These are phyloP conservation scores for Oidium heveae DNA, from an alignment of 2,329 filamentous ascomycete species.

Conservation along the genomic window DNA sequence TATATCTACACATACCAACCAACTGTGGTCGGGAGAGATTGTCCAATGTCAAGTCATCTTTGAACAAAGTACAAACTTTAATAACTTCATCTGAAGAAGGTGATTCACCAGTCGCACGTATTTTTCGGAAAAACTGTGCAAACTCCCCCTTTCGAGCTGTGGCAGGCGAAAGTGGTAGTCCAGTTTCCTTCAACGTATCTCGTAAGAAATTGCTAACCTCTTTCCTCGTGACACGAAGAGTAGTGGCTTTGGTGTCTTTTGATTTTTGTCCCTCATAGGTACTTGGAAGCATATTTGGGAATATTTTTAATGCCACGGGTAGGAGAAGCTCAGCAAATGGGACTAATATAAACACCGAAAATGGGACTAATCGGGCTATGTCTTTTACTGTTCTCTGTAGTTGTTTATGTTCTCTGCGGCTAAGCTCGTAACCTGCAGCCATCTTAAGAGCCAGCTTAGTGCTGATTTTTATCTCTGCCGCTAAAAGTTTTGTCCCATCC, in stretches of 20 bases:
- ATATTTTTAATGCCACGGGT: constrained; percentile 74
- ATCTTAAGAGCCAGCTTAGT: constrained; percentile 82
- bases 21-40: constrained; percentile 88
- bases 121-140: constrained; percentile 87
- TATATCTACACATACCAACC: constrained; percentile 93
- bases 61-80: constrained; percentile 97
- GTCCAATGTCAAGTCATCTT: constrained; percentile 89
- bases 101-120: constrained; percentile 70
- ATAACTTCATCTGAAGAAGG: constrained; percentile 81
- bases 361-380: constrained; percentile 74
- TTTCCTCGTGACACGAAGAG: constrained; percentile 63
- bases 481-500: constrained; percentile 91
- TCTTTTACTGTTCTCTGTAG: constrained; percentile 84
- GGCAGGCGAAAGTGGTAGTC: constrained; percentile 59
- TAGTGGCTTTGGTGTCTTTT: constrained; percentile 67
- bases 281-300: constrained; percentile 91
- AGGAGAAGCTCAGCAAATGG: constrained; percentile 86
- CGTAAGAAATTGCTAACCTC: constrained; percentile 82
- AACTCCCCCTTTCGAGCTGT: constrained; percentile 88
- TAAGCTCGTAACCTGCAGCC: constrained; percentile 92
- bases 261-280: constrained; percentile 85
- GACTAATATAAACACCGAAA: constrained; percentile 90
- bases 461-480: constrained; percentile 80
- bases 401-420: constrained; percentile 77
- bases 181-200: constrained; percentile 76